phyloP scores from a whole-genome alignment of 192 early-diverging fungal genomes.

The Backusella sp. region DNA sequence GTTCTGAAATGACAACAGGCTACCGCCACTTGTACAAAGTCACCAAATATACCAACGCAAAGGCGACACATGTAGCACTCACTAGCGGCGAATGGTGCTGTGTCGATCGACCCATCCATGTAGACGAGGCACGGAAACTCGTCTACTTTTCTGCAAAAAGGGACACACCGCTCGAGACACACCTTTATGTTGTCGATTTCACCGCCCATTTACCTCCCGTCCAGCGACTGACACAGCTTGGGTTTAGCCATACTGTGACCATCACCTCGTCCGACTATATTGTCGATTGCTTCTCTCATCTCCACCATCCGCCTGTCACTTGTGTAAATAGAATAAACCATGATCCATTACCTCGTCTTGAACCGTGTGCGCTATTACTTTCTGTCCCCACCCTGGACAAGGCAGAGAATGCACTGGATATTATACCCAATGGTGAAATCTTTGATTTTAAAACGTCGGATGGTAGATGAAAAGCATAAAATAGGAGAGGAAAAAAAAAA shows the following conservation, averaged over 20 bases:
- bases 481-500: not conserved
- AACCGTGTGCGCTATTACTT: not conserved
- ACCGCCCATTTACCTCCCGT: not conserved
- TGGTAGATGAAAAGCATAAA: not conserved
- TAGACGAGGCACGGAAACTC: constrained; percentile 48
- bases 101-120: constrained; percentile 53
- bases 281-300: constrained; percentile 48
- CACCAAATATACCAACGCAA: constrained; percentile 19
- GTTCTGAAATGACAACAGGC: constrained; percentile 54
- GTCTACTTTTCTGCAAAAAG: constrained; percentile 63
- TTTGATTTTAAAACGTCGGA: constrained; percentile 22
- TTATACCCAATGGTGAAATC: constrained; percentile 18
- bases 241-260: constrained; percentile 47
- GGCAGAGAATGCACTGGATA: not conserved
- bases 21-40: constrained; percentile 61
- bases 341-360: not conserved
- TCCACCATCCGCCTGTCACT: constrained; percentile 36
- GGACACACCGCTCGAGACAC: constrained; percentile 57
- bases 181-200: constrained; percentile 57
- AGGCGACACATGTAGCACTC: constrained; percentile 32
- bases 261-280: constrained; percentile 39
- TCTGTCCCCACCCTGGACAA: not conserved
- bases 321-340: not conserved
- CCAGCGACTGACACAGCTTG: constrained; percentile 43
- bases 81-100: constrained; percentile 61